Evolutionary conservation across 768 basidiomycete species (phyloP).

Genomic region (Boletus edulis): DNA sequence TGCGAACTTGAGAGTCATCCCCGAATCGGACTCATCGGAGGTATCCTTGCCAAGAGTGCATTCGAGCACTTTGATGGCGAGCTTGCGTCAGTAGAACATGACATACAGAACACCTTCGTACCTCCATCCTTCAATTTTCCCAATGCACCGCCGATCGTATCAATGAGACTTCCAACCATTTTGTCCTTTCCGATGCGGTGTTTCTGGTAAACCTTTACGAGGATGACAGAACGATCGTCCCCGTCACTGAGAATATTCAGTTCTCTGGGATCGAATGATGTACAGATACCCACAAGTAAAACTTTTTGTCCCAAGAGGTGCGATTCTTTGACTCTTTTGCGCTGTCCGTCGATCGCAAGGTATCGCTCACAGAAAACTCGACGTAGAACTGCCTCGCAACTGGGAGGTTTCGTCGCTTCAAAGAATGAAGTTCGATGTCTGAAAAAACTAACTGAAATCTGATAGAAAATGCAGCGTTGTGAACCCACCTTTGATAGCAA

Average conservation of each 20-base stretch:
- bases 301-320: neutral
- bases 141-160: neutral
- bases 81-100: neutral
- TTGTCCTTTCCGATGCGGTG: neutral
- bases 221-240: neutral
- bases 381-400: neutral
- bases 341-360: neutral
- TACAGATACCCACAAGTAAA: neutral
- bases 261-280: neutral
- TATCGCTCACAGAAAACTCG: neutral
- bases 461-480: too few species aligned
- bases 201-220: neutral
- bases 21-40: neutral
- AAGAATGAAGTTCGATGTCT: neutral
- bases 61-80: neutral
- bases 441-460: neutral
- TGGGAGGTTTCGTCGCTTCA: neutral
- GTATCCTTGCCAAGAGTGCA: neutral
- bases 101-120: too few species aligned
- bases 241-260: neutral
- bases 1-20: neutral
- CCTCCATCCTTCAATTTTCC: too few species aligned
- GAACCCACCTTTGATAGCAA: constrained; percentile 1
- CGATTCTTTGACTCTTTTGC: neutral
- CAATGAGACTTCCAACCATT: neutral